Base-by-base conservation (phyloP, 148 eudicot species). In the Euryodendron excelsum region DNA sequence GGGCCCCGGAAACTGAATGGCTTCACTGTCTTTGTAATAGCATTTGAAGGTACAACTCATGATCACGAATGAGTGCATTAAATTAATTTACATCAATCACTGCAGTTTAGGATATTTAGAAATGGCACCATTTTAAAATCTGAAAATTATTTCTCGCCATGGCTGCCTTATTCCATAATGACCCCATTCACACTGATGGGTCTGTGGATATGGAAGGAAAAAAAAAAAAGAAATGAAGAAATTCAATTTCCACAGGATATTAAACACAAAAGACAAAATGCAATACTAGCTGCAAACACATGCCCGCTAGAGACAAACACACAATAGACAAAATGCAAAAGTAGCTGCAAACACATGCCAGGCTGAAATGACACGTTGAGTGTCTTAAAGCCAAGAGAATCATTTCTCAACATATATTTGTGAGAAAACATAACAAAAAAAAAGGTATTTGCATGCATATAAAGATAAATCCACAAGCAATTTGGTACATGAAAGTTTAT, bases 1-100 rank as follows among this genome's bases (percentile, higher is more conserved):
- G 31, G 23, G 56, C 73, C 73, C 3, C 47, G 56, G 73, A 27
- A 28, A 15, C 47, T 37, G 27, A 21, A 66, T 25, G 47, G 58
- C 23, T 70, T 69, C 11, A 17, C n/a, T 47, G 56, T 45, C 56
- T 27, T 45, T 47, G 34, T 27, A 71, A 30, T 71, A 50, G 25
- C 58, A 48, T 71, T 33, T 50, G 59, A 50, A 72, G 75, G 37
- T 44, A 28, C 60, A 50, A 72, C 50, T 20, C 61, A 72, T 31
- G 60, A 48, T 39, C 17, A 39, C 45, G 36, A 45, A 45, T 21
- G 30, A 27, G 25, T 48, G 60, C 75, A 30, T 28, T 20, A 28
- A 27, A 72, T 52, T 27, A 45, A 21, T 20, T 48, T 4, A 18
- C 39, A 30, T 50, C 64, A 13, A n/a, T n/a, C n/a, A n/a, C n/a